phyloP scores from a whole-genome alignment of 345 rosid genomes.

The Eucalyptus grandis region DNA sequence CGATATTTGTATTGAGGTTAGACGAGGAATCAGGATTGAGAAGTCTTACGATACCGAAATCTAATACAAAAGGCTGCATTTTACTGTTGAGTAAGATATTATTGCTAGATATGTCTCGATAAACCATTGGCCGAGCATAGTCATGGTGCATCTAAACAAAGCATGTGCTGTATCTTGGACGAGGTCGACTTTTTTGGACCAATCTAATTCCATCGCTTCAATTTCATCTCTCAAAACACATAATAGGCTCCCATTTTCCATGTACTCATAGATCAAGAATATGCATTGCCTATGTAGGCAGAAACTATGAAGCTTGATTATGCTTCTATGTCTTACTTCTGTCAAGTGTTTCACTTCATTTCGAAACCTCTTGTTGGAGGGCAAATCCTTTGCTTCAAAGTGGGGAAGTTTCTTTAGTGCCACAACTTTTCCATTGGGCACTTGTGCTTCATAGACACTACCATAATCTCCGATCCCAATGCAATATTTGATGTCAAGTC shows the following conservation, averaged over 20 bases:
- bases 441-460: slow-evolving; percentile 7
- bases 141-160: slow-evolving; percentile 4
- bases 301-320: not conserved
- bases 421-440: not conserved
- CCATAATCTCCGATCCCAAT: slow-evolving; percentile 9
- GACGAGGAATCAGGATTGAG: not conserved
- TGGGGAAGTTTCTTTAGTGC: slow-evolving; percentile 4
- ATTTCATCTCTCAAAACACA: not conserved
- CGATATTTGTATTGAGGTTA: not conserved
- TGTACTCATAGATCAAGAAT: no score
- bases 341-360: not conserved
- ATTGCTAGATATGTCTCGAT: slow-evolving; percentile 8
- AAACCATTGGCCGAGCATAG: not conserved
- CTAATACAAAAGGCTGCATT: not conserved
- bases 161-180: not conserved
- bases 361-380: no score
- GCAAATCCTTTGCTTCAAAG: not conserved
- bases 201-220: not conserved
- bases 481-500: slow-evolving; percentile 5
- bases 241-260: not conserved
- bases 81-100: not conserved
- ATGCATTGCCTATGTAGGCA: not conserved
- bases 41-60: not conserved
- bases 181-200: not conserved
- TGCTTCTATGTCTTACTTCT: not conserved